Evolutionary conservation across 805 yeast genomes (phyloP), one percentile per base, ranked within the genome.

Genomic region (Metschnikowia reukaufii): DNA sequence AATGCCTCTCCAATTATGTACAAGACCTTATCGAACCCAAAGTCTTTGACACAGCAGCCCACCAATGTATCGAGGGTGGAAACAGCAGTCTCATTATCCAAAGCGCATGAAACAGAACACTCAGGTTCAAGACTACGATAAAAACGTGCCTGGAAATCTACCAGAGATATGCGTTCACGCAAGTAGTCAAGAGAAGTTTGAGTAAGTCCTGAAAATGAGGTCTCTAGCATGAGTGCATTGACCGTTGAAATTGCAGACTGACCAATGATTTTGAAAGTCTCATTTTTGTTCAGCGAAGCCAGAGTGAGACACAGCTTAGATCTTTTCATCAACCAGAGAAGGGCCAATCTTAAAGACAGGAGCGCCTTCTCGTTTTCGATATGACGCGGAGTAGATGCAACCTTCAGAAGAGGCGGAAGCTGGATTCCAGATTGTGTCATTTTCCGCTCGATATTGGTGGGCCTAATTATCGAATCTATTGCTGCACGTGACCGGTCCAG

Each of bases 11-110:
- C 78, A 21, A 88, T 63, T 2, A 86, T 83, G 48, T 74, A 74
- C 47, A 86, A 66, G n/a, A 83, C 73, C 2, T 75, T 61, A 57
- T 88, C 90, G 61, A 88, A 88, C 1, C 96, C 95, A 67, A 83
- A 88, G 63, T 88, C 96, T 51, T 81, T 83, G 31, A 85, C 76
- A 50, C 88, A 77, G 8, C 85, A 83, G 2, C 94, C 95, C 17
- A 86, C 60, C 20, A 84, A 59, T 32, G 82, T 78, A 54, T 76
- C 76, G 38, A 86, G 67, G 4, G 86, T 66, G 43, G 80, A 73
- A 0, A 77, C 69, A 0, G 85, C 83, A 23, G 77, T 73, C 19
- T 70, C 77, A 48, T 81, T 83, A 44, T 66, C 72, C 29, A 81
- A 53, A 51, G 62, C 63, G 7, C 60, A 52, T 45, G 63, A 63